phyloP scores from a whole-genome alignment of 305 asterid genomes.

The Fraxinus albicans region DNA sequence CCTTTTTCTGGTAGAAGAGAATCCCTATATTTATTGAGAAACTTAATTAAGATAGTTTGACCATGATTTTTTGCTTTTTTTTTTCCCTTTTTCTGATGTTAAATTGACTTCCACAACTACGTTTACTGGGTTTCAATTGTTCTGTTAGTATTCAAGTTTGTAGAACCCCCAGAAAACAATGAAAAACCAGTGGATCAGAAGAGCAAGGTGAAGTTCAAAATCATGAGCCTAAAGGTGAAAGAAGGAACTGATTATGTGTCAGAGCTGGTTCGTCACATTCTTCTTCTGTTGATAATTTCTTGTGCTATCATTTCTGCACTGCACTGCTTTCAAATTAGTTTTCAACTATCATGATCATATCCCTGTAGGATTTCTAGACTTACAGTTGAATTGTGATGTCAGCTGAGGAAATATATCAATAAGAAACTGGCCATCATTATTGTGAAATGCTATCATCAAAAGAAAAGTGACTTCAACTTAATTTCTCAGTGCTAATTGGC shows the following conservation, averaged over 20 bases:
- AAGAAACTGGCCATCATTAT: neutral
- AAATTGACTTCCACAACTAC: neutral
- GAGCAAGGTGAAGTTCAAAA: slow-evolving; percentile 89
- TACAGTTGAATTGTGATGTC: neutral
- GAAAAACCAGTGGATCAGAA: slow-evolving; percentile 89
- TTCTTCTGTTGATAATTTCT: neutral
- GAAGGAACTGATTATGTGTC: slow-evolving; percentile 83
- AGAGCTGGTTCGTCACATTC: slow-evolving; percentile 60
- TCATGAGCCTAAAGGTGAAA: slow-evolving; percentile 91
- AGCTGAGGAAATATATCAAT: slow-evolving; percentile 2
- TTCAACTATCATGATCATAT: neutral
- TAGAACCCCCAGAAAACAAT: slow-evolving; percentile 90
- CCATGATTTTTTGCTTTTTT: neutral
- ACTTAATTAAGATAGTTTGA: neutral
- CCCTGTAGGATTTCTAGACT: neutral
- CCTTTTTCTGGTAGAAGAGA: neutral
- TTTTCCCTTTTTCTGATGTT: neutral
- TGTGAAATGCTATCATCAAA: neutral
- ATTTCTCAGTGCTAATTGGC: neutral
- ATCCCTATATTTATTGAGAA: neutral
- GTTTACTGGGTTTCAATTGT: slow-evolving; percentile 31
- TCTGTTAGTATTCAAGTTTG: slow-evolving; percentile 83
- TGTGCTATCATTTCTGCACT: neutral
- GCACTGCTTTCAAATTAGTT: neutral
- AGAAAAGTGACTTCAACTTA: neutral